A percentile compares a stretch with the other conserved stretches of the same genome.
Evolutionary conservation across 108 stramenopile species (phyloP).

Genomic region (Cyclostephanos invisitatus): DNA sequence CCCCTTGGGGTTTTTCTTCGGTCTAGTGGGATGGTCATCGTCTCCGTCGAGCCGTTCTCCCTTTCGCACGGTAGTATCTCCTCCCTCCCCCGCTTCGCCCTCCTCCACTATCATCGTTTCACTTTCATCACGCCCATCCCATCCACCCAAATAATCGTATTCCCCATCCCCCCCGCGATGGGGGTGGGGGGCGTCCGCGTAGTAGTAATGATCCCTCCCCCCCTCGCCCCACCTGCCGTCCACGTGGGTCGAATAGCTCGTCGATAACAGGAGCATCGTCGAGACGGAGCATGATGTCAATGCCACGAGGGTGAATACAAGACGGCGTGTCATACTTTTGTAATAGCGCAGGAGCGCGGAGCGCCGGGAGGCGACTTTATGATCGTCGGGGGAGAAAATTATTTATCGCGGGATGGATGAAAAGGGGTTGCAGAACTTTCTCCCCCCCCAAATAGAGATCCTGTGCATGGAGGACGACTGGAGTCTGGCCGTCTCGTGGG

Average conservation of each 20-base stretch:
- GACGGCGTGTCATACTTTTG: neutral
- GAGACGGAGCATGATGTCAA: neutral
- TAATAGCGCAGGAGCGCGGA: too few species aligned
- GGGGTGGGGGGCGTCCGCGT: too few species aligned
- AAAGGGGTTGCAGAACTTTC: too few species aligned
- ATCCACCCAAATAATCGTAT: neutral
- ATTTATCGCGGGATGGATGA: too few species aligned
- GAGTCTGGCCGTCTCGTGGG: too few species aligned
- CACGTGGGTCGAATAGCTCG: neutral
- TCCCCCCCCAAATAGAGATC: too few species aligned
- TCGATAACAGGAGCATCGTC: neutral
- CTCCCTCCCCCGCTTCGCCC: neutral
- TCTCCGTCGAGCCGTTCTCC: neutral
- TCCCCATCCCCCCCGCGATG: neutral
- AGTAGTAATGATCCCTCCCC: neutral
- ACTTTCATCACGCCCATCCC: neutral
- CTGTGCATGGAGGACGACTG: too few species aligned
- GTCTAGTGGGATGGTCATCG: neutral
- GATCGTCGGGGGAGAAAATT: too few species aligned
- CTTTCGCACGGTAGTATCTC: neutral
- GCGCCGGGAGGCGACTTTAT: too few species aligned
- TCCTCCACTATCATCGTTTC: neutral
- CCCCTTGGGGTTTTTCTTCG: conserved; percentile 13
- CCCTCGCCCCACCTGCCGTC: neutral
- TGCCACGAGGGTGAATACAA: neutral